phyloP scores from a whole-genome alignment of 1,139 yeast genomes.

The Suhomyces yuchorum region DNA sequence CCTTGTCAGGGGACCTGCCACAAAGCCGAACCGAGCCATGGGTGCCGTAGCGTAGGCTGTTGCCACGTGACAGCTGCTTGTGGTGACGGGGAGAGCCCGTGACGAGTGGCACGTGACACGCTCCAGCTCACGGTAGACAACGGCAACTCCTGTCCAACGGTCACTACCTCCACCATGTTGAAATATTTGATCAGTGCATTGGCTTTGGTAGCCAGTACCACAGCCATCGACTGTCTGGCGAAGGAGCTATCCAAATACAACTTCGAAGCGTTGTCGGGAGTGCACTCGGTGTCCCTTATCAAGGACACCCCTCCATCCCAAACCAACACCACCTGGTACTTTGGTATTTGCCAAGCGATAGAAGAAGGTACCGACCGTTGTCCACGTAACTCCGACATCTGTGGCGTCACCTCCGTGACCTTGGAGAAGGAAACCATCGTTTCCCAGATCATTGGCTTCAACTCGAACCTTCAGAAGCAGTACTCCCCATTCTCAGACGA shows the following conservation, averaged over 20 bases:
- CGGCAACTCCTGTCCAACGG: constrained; percentile 1
- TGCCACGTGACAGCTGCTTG: no score
- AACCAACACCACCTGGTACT: constrained; percentile 63
- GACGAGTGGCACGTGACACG: no score
- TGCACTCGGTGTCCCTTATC: constrained; percentile 37
- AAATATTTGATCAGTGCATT: constrained; percentile 4
- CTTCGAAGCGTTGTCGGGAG: constrained; percentile 52
- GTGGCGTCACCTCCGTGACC: constrained; percentile 60
- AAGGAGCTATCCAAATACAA: constrained; percentile 42
- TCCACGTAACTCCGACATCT: constrained; percentile 67
- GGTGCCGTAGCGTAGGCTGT: no score
- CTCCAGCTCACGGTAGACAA: not conserved
- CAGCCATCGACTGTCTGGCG: constrained; percentile 49
- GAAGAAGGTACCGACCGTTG: constrained; percentile 49
- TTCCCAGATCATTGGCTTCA: constrained; percentile 58
- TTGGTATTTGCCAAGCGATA: constrained; percentile 67
- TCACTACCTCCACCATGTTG: constrained; percentile 4
- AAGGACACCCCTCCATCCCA: constrained; percentile 77
- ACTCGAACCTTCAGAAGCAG: constrained; percentile 39
- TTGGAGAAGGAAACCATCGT: constrained; percentile 49
- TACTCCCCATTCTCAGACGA: constrained; percentile 19
- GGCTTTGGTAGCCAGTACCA: constrained; percentile 17
- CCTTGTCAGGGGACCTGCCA: no score
- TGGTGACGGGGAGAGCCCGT: no score
- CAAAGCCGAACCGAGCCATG: no score